Percentiles rank a stretch among this genome's conserved stretches.
Conservation (phyloP, 1,139 yeast genomes). For the Debaryomyces subglobosus region DNA sequence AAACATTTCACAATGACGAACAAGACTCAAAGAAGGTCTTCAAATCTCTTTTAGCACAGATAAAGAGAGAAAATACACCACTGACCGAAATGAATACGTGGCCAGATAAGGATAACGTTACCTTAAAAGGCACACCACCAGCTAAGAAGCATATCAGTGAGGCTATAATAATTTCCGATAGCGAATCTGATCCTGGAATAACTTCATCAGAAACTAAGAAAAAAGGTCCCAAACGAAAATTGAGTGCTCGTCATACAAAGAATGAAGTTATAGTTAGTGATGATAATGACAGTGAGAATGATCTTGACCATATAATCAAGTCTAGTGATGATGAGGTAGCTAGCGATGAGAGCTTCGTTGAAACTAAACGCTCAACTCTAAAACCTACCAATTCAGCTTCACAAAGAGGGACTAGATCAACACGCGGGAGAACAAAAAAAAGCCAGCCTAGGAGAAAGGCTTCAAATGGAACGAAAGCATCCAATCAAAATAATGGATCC, state of each 20-base stretch:
- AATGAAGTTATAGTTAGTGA: not conserved
- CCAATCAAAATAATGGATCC: constrained; percentile 4
- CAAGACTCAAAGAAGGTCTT: constrained; percentile 31
- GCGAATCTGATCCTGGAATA: constrained; percentile 6
- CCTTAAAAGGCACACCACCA: not conserved
- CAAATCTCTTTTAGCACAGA: constrained; percentile 29
- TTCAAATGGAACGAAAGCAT: constrained; percentile 2
- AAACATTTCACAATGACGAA: constrained; percentile 34
- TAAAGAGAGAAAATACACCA: constrained; percentile 22
- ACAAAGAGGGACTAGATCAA: not conserved
- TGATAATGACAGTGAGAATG: not conserved
- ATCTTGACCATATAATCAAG: not conserved
- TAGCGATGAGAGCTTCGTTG: not conserved
- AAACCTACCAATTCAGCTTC: not conserved
- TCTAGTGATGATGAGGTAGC: constrained; percentile 7
- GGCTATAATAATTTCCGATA: constrained; percentile 5
- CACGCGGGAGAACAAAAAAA: not conserved
- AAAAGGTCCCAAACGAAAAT: constrained; percentile 1
- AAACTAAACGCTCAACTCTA: not conserved
- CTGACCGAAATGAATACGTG: not conserved
- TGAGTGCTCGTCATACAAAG: not conserved
- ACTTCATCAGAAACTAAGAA: not conserved
- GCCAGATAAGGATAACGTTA: not conserved
- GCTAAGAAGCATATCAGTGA: not conserved
- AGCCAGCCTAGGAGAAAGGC: not conserved